These are phyloP conservation scores for Hypoxylon sp. DNA, from an alignment of 2,329 filamentous ascomycete species.

Conservation along the genomic window DNA sequence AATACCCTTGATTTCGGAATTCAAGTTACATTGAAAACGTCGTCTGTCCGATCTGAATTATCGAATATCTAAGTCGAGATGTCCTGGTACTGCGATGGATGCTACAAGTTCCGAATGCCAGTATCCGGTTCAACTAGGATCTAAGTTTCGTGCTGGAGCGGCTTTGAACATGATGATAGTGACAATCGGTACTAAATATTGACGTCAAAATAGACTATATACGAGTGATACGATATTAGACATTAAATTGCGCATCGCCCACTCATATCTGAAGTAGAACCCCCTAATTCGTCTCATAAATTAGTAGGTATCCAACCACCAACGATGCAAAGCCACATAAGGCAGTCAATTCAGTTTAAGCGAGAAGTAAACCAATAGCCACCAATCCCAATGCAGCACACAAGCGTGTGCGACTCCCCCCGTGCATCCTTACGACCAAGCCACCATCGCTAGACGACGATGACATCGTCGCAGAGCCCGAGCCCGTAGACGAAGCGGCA, in stretches of 20 bases:
- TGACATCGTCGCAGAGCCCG: not conserved
- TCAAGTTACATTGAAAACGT: not conserved
- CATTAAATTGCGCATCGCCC: not conserved
- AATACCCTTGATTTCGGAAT: not conserved
- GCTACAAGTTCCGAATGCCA: not conserved
- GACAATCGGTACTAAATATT: not conserved
- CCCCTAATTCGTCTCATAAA: not conserved
- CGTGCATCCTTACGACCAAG: not conserved
- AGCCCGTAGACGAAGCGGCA: not conserved
- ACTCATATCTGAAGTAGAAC: not conserved
- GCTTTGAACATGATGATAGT: not conserved
- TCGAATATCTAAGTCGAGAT: not conserved
- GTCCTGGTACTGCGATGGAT: too few species aligned
- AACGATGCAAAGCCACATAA: not conserved
- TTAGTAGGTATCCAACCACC: not conserved
- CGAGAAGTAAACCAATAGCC: not conserved
- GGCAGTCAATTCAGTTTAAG: not conserved
- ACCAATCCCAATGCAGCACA: constrained; percentile 8
- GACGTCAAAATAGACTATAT: not conserved
- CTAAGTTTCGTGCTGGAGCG: not conserved
- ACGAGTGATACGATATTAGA: not conserved
- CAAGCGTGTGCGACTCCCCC: not conserved
- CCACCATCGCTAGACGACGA: constrained; percentile 9
- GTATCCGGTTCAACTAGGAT: not conserved
- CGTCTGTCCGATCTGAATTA: not conserved